Conservation (phyloP, 768 basidiomycete genomes). For the Auricularia heimuer region DNA sequence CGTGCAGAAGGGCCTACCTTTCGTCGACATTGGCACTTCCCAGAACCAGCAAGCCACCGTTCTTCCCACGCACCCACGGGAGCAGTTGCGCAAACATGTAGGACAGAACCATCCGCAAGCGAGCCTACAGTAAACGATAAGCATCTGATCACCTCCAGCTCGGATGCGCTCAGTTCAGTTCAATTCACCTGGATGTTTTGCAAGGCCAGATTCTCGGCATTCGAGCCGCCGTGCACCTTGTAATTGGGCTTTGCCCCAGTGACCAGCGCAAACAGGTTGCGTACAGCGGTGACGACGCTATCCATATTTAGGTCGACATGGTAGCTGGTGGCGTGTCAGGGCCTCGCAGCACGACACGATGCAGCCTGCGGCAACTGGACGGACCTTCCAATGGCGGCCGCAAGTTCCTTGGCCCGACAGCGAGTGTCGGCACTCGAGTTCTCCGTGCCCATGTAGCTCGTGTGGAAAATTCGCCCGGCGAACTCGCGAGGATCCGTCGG, state of each 20-base stretch:
- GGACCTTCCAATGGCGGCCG: conserved; percentile 83
- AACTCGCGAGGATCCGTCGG: conserved; percentile 87
- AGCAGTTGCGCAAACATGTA: conserved; percentile 93
- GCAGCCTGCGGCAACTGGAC: conserved; percentile 8
- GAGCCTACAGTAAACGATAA: conserved; percentile 43
- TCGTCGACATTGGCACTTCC: conserved; percentile 98
- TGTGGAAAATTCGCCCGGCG: conserved; percentile 81
- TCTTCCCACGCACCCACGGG: conserved; percentile 79
- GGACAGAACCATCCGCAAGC: conserved; percentile 87
- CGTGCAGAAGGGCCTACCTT: conserved; percentile 39
- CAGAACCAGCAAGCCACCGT: conserved; percentile 85
- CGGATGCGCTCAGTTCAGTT: background rate
- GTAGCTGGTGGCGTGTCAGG: conserved; percentile 43
- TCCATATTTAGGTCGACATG: conserved; percentile 97
- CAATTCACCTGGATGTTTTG: conserved; percentile 83
- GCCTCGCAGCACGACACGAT: background rate
- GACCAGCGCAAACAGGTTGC: conserved; percentile 72
- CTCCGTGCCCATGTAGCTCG: conserved; percentile 98
- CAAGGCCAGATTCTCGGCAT: conserved; percentile 87
- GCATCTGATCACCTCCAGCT: conserved; percentile 1
- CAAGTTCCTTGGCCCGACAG: conserved; percentile 74
- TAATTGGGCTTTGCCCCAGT: conserved; percentile 68
- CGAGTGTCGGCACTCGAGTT: conserved; percentile 87
- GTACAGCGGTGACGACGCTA: conserved; percentile 71
- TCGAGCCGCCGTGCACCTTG: conserved; percentile 75